phyloP scores from a whole-genome alignment of 306 rosid species.

The Psophocarpus tetragonolobus region DNA sequence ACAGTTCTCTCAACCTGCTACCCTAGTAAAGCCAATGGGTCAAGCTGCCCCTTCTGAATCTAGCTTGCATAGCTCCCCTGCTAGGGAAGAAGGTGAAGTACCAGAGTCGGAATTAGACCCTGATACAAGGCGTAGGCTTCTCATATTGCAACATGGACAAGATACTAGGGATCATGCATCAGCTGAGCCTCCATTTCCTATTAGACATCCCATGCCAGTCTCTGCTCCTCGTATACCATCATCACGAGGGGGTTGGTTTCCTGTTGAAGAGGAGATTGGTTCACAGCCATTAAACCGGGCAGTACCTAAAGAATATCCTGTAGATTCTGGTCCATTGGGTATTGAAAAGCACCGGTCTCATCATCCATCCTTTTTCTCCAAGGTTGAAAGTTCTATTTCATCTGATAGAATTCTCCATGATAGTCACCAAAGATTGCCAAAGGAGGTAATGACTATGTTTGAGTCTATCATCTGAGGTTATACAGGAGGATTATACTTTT shows the following conservation, averaged over 20 bases:
- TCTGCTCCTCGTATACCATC: slow-evolving; percentile 61
- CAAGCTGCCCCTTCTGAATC: slow-evolving; percentile 66
- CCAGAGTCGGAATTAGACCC: slow-evolving; percentile 99
- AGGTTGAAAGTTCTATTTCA: slow-evolving; percentile 66
- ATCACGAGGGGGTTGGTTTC: slow-evolving; percentile 77
- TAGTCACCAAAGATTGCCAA: slow-evolving; percentile 66
- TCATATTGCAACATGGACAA: slow-evolving; percentile 98
- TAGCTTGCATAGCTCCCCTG: slow-evolving; percentile 88
- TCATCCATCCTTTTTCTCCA: slow-evolving; percentile 72
- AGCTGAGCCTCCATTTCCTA: slow-evolving; percentile 75
- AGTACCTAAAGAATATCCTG: slow-evolving; percentile 71
- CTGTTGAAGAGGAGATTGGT: slow-evolving; percentile 88
- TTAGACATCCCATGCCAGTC: slow-evolving; percentile 63
- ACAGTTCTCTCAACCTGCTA: slow-evolving; percentile 58
- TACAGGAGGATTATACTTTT: slow-evolving; percentile 22
- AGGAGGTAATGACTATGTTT: slow-evolving; percentile 65
- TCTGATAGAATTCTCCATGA: slow-evolving; percentile 79
- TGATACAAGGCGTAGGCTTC: slow-evolving; percentile 98
- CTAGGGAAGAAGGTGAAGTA: slow-evolving; percentile 99
- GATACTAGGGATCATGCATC: slow-evolving; percentile 76
- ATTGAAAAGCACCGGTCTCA: slow-evolving; percentile 74
- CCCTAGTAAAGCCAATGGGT: slow-evolving; percentile 59
- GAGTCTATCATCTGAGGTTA: slow-evolving; percentile 29
- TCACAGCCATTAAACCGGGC: slow-evolving; percentile 61
- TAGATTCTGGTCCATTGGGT: slow-evolving; percentile 69